Percentiles rank a stretch among this genome's conserved stretches.
Evolutionary conservation across 257 asterid genomes (phyloP).

Genomic region (Ophiorrhiza pumila): DNA sequence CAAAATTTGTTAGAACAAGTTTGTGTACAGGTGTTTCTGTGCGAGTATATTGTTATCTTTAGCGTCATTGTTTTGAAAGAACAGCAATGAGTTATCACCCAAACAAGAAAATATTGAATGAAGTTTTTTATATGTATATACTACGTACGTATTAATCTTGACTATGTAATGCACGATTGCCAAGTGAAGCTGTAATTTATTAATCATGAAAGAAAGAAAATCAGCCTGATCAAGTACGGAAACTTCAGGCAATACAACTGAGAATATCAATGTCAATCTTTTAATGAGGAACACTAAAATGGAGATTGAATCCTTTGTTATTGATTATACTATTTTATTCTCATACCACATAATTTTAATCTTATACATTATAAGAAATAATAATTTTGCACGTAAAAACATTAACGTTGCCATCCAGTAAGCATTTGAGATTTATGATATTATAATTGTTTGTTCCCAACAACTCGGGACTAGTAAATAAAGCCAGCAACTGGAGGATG

Average conservation of each 20-base stretch:
- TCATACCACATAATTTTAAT: too few species aligned
- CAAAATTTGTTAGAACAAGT: constrained; percentile 6
- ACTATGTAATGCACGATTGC: too few species aligned
- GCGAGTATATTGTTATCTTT: not conserved
- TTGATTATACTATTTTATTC: too few species aligned
- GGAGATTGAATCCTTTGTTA: too few species aligned
- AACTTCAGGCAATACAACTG: too few species aligned
- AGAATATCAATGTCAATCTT: not conserved
- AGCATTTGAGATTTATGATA: not conserved
- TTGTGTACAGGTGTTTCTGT: constrained; percentile 20
- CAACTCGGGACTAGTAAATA: not conserved
- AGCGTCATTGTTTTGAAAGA: not conserved
- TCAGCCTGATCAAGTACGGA: not conserved
- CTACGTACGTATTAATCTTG: too few species aligned
- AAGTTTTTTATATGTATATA: too few species aligned
- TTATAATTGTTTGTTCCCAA: not conserved
- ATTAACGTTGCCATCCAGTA: too few species aligned
- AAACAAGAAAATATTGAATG: not conserved
- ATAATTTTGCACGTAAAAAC: too few species aligned
- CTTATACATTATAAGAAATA: too few species aligned
- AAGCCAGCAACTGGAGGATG: not conserved
- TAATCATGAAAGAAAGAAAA: not conserved
- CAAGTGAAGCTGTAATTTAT: too few species aligned
- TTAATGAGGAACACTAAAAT: too few species aligned
- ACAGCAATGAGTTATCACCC: not conserved